These are phyloP conservation scores for Parastagonospora nodorum DNA, from an alignment of 2,329 filamentous ascomycete species.

Conservation along the genomic window DNA sequence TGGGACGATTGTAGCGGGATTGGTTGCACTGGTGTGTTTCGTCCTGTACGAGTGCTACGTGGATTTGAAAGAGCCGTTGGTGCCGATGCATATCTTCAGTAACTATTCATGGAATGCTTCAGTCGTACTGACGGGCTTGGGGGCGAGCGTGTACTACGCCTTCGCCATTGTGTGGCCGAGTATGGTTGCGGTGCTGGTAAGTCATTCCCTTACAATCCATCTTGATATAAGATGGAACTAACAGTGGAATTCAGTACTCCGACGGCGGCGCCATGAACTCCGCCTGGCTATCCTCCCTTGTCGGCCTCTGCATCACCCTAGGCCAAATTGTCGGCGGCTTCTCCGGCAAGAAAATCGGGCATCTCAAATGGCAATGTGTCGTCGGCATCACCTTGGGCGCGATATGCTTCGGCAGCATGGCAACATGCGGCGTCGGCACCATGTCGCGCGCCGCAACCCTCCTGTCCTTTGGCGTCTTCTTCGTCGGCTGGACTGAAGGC, in stretches of 20 bases:
- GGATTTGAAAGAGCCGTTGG: slow-evolving; percentile 36
- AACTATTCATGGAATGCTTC: slow-evolving; percentile 36
- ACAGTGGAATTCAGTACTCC: slow-evolving; percentile 9
- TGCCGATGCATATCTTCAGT: slow-evolving; percentile 42
- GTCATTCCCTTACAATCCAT: too few relatives aligned
- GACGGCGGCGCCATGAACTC: slow-evolving; percentile 15
- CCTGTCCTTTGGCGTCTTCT: slow-evolving; percentile 30
- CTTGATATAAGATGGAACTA: too few relatives aligned
- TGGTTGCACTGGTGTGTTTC: slow-evolving; percentile 40
- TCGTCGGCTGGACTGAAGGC: slow-evolving; percentile 39
- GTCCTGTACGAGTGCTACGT: slow-evolving; percentile 41
- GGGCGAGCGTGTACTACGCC: slow-evolving; percentile 43
- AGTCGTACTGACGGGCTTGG: slow-evolving; percentile 35
- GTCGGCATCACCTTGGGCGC: slow-evolving; percentile 26
- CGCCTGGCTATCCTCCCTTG: slow-evolving; percentile 16
- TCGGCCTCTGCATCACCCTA: slow-evolving; percentile 26
- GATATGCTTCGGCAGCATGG: slow-evolving; percentile 22
- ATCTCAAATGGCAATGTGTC: slow-evolving; percentile 32
- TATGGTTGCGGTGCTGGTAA: slow-evolving; percentile 20
- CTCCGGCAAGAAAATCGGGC: slow-evolving; percentile 15
- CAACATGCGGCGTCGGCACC: slow-evolving; percentile 23
- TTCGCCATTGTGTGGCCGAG: slow-evolving; percentile 42
- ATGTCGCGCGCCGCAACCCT: slow-evolving; percentile 18
- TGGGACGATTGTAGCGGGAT: slow-evolving; percentile 46
- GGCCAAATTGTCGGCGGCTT: slow-evolving; percentile 36